phyloP scores from a whole-genome alignment of 495 filamentous ascomycete genomes.

The Penicillium daleae region DNA sequence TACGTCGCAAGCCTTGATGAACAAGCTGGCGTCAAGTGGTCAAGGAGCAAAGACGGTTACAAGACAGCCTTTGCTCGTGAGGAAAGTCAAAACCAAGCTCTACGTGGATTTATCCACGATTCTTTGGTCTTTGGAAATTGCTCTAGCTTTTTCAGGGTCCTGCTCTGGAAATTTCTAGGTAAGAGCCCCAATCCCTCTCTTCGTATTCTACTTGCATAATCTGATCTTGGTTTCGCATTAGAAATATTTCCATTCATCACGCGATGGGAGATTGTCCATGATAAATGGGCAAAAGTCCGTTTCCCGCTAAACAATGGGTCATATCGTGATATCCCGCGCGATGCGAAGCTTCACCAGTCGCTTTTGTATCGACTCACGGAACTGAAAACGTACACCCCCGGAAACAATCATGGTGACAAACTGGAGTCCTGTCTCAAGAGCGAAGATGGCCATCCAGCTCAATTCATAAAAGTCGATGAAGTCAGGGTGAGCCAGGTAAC shows the following conservation, averaged over 20 bases:
- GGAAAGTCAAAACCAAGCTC: neutral
- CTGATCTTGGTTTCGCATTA: neutral
- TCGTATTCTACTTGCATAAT: neutral
- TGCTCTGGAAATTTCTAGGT: constrained; percentile 1
- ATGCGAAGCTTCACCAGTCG: neutral
- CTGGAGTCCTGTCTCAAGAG: neutral
- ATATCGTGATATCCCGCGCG: neutral
- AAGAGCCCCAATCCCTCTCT: neutral
- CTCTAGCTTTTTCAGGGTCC: constrained; percentile 2
- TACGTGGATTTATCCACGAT: neutral
- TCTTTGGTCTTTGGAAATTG: neutral
- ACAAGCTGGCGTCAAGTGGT: neutral
- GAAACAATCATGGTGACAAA: neutral
- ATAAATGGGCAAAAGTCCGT: neutral
- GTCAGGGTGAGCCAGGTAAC: neutral
- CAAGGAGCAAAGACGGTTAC: neutral
- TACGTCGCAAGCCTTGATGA: neutral
- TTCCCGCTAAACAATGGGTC: neutral
- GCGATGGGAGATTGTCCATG: neutral
- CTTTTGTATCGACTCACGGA: neutral
- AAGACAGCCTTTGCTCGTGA: neutral
- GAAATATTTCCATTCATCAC: neutral
- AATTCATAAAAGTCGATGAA: neutral
- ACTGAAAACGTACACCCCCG: neutral
- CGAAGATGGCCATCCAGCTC: neutral